A percentile compares a stretch with the other conserved stretches of the same genome.
Evolutionary conservation across 805 yeast genomes (phyloP).

Genomic region (Maudiozyma saulgeensis): DNA sequence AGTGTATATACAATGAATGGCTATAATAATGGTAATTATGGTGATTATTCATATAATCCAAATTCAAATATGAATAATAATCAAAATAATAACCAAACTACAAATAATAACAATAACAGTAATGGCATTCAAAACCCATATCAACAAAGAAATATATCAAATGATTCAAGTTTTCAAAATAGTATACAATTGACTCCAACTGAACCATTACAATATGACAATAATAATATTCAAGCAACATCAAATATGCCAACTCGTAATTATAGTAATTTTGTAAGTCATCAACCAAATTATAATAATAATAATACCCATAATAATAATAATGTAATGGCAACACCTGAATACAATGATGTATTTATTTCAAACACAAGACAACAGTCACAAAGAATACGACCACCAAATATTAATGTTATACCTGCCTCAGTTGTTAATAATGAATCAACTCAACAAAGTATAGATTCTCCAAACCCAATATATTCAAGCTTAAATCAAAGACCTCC

Average conservation of each 20-base stretch:
- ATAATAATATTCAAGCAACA: neutral
- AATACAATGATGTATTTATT: slow-evolving; percentile 17
- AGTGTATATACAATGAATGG: neutral
- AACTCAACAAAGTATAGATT: slow-evolving; percentile 8
- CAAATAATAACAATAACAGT: neutral
- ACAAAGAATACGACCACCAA: slow-evolving; percentile 13
- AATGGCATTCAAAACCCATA: neutral
- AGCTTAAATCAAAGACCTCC: slow-evolving; percentile 2
- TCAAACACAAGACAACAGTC: slow-evolving; percentile 4
- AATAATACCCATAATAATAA: slow-evolving; percentile 6
- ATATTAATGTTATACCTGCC: slow-evolving; percentile 19
- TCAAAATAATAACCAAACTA: neutral
- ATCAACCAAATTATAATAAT: slow-evolving; percentile 9
- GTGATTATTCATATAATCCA: neutral
- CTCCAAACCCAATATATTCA: slow-evolving; percentile 4
- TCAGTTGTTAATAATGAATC: slow-evolving; percentile 15
- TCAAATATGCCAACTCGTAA: neutral
- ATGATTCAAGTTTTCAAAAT: neutral
- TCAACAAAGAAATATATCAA: neutral
- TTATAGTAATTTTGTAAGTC: slow-evolving; percentile 16
- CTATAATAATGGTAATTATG: neutral
- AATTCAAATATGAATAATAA: neutral
- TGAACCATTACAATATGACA: slow-evolving; percentile 4
- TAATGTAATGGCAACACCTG: slow-evolving; percentile 11
- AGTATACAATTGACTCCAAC: slow-evolving; percentile 3